Base-by-base conservation (phyloP, 306 rosid species). In the Macrotyloma uniflorum region DNA sequence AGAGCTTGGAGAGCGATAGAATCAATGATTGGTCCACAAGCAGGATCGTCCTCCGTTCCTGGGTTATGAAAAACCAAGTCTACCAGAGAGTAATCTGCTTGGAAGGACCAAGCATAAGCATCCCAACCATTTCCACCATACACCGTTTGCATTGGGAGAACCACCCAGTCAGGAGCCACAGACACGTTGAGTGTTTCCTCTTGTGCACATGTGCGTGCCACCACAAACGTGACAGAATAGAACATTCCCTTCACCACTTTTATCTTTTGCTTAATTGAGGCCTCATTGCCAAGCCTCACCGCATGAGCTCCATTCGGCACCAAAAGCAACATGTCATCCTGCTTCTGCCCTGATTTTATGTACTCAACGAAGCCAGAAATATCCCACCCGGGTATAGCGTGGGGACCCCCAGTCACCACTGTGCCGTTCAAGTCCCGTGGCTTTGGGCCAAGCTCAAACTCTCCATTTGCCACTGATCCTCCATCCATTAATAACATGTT, bases 221-320 rank as follows among this genome's bases (percentile, higher is more conserved):
- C 99, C 61, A 90, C 87, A 43, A 95, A 93, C 5, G 99, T 93
- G 1, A 95, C 74, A 0, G 98, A 87, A 65, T 91, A 95, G 76
- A 87, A 91, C 84, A 88, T 8, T 1, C 98, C 97, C 75, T 91
- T 90, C 0, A 24, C 82, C 50, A 95, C 99, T 26, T 84, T 88
- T 24, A 95, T 55, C 0, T 38, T 86, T 53, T 95, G 98, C 83
- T 88, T 91, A 3, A 95, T 90, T 0, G 90, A 95, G 0, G 99
- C 99, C 51, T 95, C 98, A n/a, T 95, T 95, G 1, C 99, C 99
- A 0, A 95, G 88, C 75, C 99, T 80, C 33, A 95, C 97, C 0
- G 99, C 99, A 72, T 77, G 91, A 0, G 93, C 97, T 0, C 99
- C 99, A 61, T 93, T 96, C 0, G 99, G 99, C 16, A 95, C 99